Percentiles rank a stretch among this genome's conserved stretches.
These are phyloP conservation scores for Hemerocallis citrina DNA, from an alignment of 106 monocot genomes.

Conservation along the genomic window DNA sequence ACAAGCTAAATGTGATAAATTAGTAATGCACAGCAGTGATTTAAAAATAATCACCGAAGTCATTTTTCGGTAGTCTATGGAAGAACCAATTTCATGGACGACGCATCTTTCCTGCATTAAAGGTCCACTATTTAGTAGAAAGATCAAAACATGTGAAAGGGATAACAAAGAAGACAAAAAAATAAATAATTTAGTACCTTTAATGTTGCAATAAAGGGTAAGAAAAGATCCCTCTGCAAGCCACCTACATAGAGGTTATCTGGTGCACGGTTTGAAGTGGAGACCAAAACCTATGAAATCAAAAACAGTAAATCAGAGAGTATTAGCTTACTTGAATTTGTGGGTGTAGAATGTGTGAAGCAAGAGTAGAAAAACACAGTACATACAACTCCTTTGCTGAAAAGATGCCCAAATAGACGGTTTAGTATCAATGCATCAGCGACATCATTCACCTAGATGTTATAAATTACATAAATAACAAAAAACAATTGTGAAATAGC, in stretches of 20 bases:
- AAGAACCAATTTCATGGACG: slow-evolving; percentile 83
- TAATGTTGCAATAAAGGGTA: slow-evolving; percentile 87
- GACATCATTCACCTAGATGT: slow-evolving; percentile 91
- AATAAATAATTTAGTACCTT: slow-evolving; percentile 39
- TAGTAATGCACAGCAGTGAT: too few relatives aligned
- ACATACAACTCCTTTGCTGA: slow-evolving; percentile 91
- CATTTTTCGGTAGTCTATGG: slow-evolving; percentile 77
- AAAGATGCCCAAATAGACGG: slow-evolving; percentile 86
- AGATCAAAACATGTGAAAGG: not conserved
- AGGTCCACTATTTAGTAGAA: slow-evolving; percentile 1
- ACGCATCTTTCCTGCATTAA: slow-evolving; percentile 73
- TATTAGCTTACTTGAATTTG: not conserved
- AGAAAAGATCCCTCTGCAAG: slow-evolving; percentile 91
- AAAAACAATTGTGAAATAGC: not conserved
- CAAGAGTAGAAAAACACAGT: not conserved
- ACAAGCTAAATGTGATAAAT: too few relatives aligned
- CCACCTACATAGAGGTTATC: slow-evolving; percentile 98
- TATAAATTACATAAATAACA: slow-evolving; percentile 6
- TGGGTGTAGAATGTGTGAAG: not conserved
- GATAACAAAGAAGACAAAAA: not conserved
- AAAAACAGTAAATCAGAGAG: not conserved
- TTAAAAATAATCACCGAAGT: slow-evolving; percentile 28
- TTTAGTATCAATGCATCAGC: slow-evolving; percentile 98
- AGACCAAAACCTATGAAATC: slow-evolving; percentile 61
- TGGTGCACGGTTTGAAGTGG: slow-evolving; percentile 97